phyloP scores from a whole-genome alignment of 2,329 filamentous ascomycete species.

The Macrophomina tecta region DNA sequence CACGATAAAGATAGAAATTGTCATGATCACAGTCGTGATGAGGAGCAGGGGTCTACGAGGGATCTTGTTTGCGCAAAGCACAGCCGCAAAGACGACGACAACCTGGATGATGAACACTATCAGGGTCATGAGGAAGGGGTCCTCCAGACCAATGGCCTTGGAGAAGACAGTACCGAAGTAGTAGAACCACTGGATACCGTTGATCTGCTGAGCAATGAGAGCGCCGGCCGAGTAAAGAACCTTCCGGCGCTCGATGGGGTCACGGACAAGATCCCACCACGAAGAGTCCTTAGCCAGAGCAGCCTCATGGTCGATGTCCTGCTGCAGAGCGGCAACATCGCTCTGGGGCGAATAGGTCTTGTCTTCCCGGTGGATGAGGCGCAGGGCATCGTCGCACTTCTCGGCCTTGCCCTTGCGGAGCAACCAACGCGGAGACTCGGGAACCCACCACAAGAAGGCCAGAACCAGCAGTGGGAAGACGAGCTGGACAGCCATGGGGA shows the following conservation, averaged over 20 bases:
- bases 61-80: slow-evolving; percentile 51
- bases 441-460: slow-evolving; percentile 31
- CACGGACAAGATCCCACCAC: slow-evolving; percentile 50
- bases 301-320: slow-evolving; percentile 34
- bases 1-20: slow-evolving; percentile 49
- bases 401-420: slow-evolving; percentile 23
- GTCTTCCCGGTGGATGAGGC: slow-evolving; percentile 43
- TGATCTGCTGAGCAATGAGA: slow-evolving; percentile 56
- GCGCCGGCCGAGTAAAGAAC: slow-evolving; percentile 53
- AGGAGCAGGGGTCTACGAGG: slow-evolving; percentile 48
- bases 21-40: slow-evolving; percentile 48
- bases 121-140: slow-evolving; percentile 52
- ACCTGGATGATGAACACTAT: slow-evolving; percentile 54
- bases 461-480: slow-evolving; percentile 34
- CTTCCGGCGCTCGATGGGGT: slow-evolving; percentile 56
- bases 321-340: slow-evolving; percentile 36
- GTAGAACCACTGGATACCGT: slow-evolving; percentile 57
- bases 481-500: slow-evolving; percentile 36
- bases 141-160: slow-evolving; percentile 49
- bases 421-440: slow-evolving; percentile 35
- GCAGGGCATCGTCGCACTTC: slow-evolving; percentile 39
- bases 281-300: slow-evolving; percentile 39
- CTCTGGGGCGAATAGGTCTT: slow-evolving; percentile 38
- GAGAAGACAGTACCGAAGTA: slow-evolving; percentile 53
- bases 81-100: slow-evolving; percentile 47